These are phyloP conservation scores for Linnemannia elongata DNA, from an alignment of 192 early-diverging fungal species.

Conservation along the genomic window DNA sequence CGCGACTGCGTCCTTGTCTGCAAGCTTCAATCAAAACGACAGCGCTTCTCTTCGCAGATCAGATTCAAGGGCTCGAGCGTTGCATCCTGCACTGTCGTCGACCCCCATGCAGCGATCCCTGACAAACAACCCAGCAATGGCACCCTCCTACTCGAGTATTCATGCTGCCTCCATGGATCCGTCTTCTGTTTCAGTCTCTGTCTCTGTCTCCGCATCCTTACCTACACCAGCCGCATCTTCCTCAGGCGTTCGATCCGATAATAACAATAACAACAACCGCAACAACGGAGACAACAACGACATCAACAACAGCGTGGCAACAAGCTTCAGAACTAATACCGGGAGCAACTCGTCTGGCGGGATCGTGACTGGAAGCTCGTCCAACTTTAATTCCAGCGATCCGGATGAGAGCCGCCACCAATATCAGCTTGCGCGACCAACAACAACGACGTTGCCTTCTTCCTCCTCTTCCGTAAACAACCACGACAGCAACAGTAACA, in stretches of 20 bases:
- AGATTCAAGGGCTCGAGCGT: neutral
- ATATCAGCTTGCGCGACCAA: neutral
- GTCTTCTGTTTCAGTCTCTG: conserved; percentile 16
- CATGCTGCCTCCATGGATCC: conserved; percentile 14
- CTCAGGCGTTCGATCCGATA: neutral
- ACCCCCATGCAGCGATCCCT: conserved; percentile 51
- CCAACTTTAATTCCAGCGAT: neutral
- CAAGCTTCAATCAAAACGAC: neutral
- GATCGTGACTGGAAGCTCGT: conserved; percentile 3
- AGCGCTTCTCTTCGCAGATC: neutral
- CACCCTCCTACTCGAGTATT: conserved; percentile 12
- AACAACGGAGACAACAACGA: neutral
- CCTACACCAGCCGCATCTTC: conserved; percentile 12
- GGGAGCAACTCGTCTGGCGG: neutral
- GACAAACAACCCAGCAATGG: conserved; percentile 31
- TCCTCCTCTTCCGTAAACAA: neutral
- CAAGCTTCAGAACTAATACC: neutral
- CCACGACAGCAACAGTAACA: neutral
- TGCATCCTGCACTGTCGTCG: conserved; percentile 9
- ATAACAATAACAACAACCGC: neutral
- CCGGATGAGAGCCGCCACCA: conserved; percentile 6
- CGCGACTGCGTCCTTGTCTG: neutral
- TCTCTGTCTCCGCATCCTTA: conserved; percentile 21
- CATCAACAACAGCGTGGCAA: neutral
- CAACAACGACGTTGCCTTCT: neutral